phyloP scores from a whole-genome alignment of 2,329 filamentous ascomycete species.

The Alternaria triticina region DNA sequence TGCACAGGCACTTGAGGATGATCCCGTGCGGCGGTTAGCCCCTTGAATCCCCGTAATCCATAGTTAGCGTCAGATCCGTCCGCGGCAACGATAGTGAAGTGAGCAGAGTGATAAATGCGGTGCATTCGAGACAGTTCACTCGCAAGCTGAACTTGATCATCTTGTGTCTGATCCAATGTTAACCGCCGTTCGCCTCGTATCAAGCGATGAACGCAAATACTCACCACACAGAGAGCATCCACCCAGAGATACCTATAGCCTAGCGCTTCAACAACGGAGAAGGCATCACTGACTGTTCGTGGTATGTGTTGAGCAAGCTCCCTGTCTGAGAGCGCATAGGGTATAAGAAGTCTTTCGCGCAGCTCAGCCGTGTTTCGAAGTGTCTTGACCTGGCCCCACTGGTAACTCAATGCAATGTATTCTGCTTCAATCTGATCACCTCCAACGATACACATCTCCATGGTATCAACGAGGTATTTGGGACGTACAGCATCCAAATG shows the following conservation, averaged over 20 bases:
- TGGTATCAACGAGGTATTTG: background rate
- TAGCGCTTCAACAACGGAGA: rapidly evolving
- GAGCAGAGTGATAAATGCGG: background rate
- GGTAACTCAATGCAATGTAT: background rate
- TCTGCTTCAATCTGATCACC: rapidly evolving
- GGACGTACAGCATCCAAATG: no score
- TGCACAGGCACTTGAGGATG: background rate
- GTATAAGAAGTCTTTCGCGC: background rate
- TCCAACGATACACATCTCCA: background rate
- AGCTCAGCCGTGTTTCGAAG: background rate
- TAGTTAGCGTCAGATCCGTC: background rate
- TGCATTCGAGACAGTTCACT: background rate
- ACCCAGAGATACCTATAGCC: background rate
- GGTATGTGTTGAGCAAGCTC: background rate
- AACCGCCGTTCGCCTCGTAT: background rate
- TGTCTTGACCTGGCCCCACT: background rate
- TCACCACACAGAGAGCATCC: background rate
- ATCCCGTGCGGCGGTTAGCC: background rate
- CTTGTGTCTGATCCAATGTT: background rate
- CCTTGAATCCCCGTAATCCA: background rate
- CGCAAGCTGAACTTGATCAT: background rate
- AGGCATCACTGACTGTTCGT: background rate
- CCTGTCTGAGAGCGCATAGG: background rate
- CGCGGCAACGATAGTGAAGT: background rate
- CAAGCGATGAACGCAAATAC: background rate